Evolutionary conservation across 1,139 yeast species (phyloP).

Genomic region (Yamadazyma sp.): DNA sequence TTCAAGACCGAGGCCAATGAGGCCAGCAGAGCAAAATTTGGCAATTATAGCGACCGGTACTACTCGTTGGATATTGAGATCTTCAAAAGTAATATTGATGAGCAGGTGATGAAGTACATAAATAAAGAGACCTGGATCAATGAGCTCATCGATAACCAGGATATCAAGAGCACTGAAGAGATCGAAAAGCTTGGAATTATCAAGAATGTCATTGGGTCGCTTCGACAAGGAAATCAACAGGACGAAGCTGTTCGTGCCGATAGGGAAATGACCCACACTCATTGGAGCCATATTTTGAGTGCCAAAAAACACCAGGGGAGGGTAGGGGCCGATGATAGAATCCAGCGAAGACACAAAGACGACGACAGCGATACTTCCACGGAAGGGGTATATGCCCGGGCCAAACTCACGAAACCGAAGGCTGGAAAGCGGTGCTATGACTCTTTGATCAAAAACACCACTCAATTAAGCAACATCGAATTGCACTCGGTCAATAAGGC

Average conservation of each 20-base stretch:
- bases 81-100: constrained; percentile 59
- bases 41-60: constrained; percentile 69
- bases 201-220: not conserved
- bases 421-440: not conserved
- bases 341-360: not conserved
- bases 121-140: constrained; percentile 54
- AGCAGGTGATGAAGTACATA: constrained; percentile 42
- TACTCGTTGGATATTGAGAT: constrained; percentile 68
- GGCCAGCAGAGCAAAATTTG: constrained; percentile 47
- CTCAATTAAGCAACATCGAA: not conserved
- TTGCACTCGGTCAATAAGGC: not conserved
- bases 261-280: constrained; percentile 1
- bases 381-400: not conserved
- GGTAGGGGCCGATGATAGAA: not conserved
- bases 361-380: not conserved
- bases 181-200: not conserved
- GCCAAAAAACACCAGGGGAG: not conserved
- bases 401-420: not conserved
- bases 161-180: constrained; percentile 6
- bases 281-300: not conserved
- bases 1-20: constrained; percentile 12
- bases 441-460: not conserved
- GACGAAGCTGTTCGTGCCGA: constrained; percentile 1
- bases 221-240: not conserved
- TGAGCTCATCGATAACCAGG: constrained; percentile 15